phyloP scores from a whole-genome alignment of 2,329 filamentous ascomycete species.

The Colletotrichum sp. region DNA sequence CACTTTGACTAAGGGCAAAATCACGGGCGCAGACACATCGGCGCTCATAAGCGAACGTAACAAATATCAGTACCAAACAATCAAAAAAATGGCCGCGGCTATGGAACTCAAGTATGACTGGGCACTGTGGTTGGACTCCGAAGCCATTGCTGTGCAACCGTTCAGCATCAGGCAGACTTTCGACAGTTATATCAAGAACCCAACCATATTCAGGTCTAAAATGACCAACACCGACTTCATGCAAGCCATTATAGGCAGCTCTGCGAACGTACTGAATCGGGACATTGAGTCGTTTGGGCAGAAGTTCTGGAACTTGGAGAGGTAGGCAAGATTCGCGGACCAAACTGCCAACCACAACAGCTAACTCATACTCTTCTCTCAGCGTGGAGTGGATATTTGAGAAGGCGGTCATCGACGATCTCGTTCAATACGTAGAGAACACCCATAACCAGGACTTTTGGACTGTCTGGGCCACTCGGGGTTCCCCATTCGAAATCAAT shows the following conservation, averaged over 20 bases:
- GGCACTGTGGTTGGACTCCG: conserved; percentile 11
- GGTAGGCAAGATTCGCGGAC: background rate
- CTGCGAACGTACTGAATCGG: background rate
- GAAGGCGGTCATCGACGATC: background rate
- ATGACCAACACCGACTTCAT: background rate
- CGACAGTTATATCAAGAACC: background rate
- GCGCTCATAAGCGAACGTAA: background rate
- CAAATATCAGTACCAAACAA: conserved; percentile 5
- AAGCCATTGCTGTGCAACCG: conserved; percentile 4
- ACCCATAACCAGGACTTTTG: background rate
- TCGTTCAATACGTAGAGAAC: background rate
- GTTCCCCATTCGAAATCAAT: conserved; percentile 1
- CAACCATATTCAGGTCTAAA: conserved; percentile 1
- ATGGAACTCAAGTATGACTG: background rate
- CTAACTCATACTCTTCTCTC: background rate
- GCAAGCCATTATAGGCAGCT: background rate
- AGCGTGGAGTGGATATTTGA: conserved; percentile 4
- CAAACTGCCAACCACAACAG: background rate
- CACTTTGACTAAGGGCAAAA: background rate
- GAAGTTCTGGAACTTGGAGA: conserved; percentile 1
- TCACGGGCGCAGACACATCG: background rate
- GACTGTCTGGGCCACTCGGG: background rate
- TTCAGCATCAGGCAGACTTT: background rate
- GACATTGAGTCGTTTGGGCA: background rate
- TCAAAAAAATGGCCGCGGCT: conserved; percentile 12